These are phyloP conservation scores for Allomyces macrogynus DNA, from an alignment of 192 early-diverging fungal species.

Conservation along the genomic window DNA sequence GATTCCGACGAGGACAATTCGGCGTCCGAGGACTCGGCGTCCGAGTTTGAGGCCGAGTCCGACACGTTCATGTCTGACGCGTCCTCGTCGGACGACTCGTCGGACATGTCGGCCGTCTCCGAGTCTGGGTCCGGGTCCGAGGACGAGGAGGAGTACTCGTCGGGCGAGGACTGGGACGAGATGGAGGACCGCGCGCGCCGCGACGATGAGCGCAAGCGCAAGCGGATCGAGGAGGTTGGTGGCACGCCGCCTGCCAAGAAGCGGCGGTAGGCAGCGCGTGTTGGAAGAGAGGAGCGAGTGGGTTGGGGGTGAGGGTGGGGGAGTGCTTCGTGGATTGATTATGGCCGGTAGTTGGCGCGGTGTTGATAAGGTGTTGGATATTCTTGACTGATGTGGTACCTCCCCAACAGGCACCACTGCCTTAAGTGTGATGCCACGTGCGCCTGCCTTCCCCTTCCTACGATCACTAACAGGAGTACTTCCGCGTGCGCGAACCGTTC, in stretches of 20 bases:
- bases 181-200: constrained; percentile 54
- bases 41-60: neutral
- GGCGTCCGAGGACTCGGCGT: constrained; percentile 28
- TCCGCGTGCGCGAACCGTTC: too few species aligned
- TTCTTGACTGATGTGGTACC: too few species aligned
- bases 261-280: neutral
- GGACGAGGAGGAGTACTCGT: neutral
- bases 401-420: too few species aligned
- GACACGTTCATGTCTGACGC: constrained; percentile 2
- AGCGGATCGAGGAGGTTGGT: neutral
- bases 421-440: too few species aligned
- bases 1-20: constrained; percentile 41
- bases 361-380: too few species aligned
- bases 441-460: too few species aligned
- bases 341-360: too few species aligned
- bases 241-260: neutral
- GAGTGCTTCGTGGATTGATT: too few species aligned
- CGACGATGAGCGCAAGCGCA: constrained; percentile 13
- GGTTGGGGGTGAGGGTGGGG: too few species aligned
- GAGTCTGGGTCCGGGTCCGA: neutral
- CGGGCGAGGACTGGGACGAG: constrained; percentile 49
- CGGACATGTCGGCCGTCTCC: constrained; percentile 6
- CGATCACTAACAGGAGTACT: too few species aligned
- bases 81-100: neutral
- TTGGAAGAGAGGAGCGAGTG: too few species aligned